Evolutionary conservation across 2,329 filamentous ascomycete species (phyloP), one percentile per base, ranked within the genome.

Genomic region (Cladosporium sp.): DNA sequence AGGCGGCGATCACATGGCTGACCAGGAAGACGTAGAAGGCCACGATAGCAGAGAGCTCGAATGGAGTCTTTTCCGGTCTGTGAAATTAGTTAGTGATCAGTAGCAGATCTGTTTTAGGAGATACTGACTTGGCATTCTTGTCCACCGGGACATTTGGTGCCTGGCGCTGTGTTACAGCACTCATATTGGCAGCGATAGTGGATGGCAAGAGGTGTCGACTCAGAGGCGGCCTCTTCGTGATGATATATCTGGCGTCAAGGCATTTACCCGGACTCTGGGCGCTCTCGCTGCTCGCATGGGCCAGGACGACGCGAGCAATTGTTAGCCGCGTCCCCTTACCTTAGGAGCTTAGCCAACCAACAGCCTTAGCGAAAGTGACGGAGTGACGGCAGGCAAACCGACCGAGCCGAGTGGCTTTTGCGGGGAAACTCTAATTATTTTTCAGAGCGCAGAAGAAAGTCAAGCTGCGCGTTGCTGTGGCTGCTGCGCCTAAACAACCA

Each of bases 1-100:
- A 74, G 13, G 94, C 95, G 7, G 94, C 91, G 25, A 94, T 73
- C 21, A 90, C 70, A 75, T 92, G 92, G 69, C 90, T 89, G 32
- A 83, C 81, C 54, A 96, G 81, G 76, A 96, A 95, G 68, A 92
- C 79, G 75, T 91, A 95, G 76, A 97, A 96, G 14, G 90, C 90
- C 56, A 87, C 84, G 70, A 91, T 90, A 64, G 92, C 86, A 70
- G 90, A 84, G 30, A 74, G 49, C 34, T 68, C 64, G 62, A 70
- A 69, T 10, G 68, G 71, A 48, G 65, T 62, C 39, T 49, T 63
- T 21, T 67, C 28, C 25, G 51, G 18, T 18, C 60, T 63, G 51
- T 28, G 51, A 32, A 32, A 2, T 10, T 32, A 14, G 51, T 54
- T 21, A 34, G 21, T 39, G 25, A 21, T 18, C 25, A 21, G 39